phyloP scores from a whole-genome alignment of 2,329 filamentous ascomycete species.

The Lasiodiplodia sp. region DNA sequence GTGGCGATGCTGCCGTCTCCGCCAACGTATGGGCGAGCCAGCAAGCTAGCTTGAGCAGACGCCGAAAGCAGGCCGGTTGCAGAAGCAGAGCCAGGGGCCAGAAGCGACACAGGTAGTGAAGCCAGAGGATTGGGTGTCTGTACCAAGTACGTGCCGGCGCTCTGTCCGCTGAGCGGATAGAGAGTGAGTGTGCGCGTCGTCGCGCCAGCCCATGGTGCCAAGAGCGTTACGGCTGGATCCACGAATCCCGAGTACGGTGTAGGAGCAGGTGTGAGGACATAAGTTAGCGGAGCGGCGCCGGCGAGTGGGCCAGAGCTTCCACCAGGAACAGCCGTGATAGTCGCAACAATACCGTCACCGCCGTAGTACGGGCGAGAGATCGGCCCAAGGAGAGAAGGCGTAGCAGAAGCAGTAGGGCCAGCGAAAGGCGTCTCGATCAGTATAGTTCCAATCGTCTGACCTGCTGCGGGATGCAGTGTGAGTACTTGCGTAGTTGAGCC shows the following conservation, averaged over 20 bases:
- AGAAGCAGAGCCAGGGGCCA: too few relatives aligned
- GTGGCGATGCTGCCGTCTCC: conserved; percentile 46
- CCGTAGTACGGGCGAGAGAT: background rate
- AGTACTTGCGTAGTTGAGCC: background rate
- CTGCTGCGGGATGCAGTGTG: background rate
- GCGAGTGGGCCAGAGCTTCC: background rate
- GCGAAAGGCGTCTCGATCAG: background rate
- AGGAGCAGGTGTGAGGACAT: background rate
- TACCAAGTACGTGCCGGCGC: background rate
- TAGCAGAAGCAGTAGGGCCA: background rate
- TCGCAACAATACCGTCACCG: too few relatives aligned
- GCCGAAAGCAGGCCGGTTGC: too few relatives aligned
- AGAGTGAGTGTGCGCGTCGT: background rate
- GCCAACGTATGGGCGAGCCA: background rate
- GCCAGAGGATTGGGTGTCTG: background rate
- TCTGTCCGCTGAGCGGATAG: background rate
- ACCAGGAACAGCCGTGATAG: too few relatives aligned
- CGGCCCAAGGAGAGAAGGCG: background rate
- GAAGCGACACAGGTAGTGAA: too few relatives aligned
- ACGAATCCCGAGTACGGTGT: background rate
- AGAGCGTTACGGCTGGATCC: background rate
- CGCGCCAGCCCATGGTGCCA: background rate
- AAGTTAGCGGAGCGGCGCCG: background rate
- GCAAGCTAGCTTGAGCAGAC: too few relatives aligned
- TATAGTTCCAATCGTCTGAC: background rate